A percentile compares a stretch with the other conserved stretches of the same genome.
These are phyloP conservation scores for Phanerodontia chrysosporium DNA, from an alignment of 768 basidiomycete species.

Conservation along the genomic window DNA sequence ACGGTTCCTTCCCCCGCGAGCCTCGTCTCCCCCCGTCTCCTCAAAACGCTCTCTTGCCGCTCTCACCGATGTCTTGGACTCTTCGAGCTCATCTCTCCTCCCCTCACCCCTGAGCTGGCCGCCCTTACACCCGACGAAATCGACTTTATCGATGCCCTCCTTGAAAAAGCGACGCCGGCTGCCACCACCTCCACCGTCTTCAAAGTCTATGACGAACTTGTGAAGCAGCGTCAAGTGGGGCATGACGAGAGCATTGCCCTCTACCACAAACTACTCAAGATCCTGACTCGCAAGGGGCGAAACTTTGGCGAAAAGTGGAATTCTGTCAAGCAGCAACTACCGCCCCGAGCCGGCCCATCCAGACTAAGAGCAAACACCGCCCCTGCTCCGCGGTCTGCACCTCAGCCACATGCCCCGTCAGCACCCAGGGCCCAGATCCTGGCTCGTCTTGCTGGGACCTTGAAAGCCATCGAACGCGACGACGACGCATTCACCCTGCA, in stretches of 20 bases:
- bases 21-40: constrained; percentile 27
- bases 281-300: constrained; percentile 74
- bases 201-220: constrained; percentile 79
- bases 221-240: constrained; percentile 72
- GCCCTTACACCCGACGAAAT: constrained; percentile 44
- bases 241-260: constrained; percentile 72
- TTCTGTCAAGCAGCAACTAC: constrained; percentile 56
- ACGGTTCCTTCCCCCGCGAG: constrained; percentile 23
- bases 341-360: constrained; percentile 27
- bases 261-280: constrained; percentile 78
- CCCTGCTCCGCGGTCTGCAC: background rate
- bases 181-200: constrained; percentile 81
- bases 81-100: constrained; percentile 22
- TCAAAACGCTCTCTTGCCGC: background rate
- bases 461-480: constrained; percentile 25
- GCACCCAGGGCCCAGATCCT: constrained; percentile 2
- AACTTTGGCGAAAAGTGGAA: constrained; percentile 85
- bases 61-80: constrained; percentile 13
- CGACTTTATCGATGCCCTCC: constrained; percentile 70
- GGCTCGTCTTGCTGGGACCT: constrained; percentile 7
- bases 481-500: constrained; percentile 40
- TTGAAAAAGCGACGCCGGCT: constrained; percentile 58
- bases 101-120: constrained; percentile 27
- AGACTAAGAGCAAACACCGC: background rate
- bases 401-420: background rate